phyloP scores from a whole-genome alignment of 2,329 filamentous ascomycete species.

The Hypoxylon sp. region DNA sequence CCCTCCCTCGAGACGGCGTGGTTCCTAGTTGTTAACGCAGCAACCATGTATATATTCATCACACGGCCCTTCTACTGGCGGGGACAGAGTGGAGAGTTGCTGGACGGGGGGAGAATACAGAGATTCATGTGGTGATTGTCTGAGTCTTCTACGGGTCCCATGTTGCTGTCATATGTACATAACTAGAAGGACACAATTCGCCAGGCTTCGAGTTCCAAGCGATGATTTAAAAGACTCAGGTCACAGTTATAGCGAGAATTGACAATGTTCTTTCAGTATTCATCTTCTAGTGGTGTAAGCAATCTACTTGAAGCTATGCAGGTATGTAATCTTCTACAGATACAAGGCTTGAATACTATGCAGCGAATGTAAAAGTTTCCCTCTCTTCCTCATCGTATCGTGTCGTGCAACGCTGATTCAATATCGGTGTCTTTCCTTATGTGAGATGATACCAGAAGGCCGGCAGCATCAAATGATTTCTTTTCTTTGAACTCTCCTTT shows the following conservation, averaged over 20 bases:
- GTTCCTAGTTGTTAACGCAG: slow-evolving; percentile 74
- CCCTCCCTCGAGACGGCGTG: slow-evolving; percentile 73
- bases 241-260: background rate
- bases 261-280: slow-evolving; percentile 11
- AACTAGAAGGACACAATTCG: background rate
- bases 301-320: slow-evolving; percentile 14
- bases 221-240: background rate
- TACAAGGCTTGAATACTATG: slow-evolving; percentile 23
- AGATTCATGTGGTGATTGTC: slow-evolving; percentile 81
- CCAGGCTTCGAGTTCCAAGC: background rate
- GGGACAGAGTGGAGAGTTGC: slow-evolving; percentile 62
- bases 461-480: slow-evolving; percentile 3
- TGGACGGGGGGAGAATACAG: slow-evolving; percentile 71
- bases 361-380: slow-evolving; percentile 26
- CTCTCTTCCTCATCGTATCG: slow-evolving; percentile 1
- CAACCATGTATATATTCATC: slow-evolving; percentile 79
- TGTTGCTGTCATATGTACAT: background rate
- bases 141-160: background rate
- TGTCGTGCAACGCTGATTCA: slow-evolving; percentile 7
- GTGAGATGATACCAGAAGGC: slow-evolving; percentile 24
- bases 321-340: slow-evolving; percentile 1
- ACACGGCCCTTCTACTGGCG: slow-evolving; percentile 76
- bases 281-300: slow-evolving; percentile 14
- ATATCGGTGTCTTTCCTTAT: slow-evolving; percentile 16
- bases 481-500: slow-evolving; percentile 11